These are phyloP conservation scores for Leucocoprinus leucothites DNA, from an alignment of 768 basidiomycete species.

Conservation along the genomic window DNA sequence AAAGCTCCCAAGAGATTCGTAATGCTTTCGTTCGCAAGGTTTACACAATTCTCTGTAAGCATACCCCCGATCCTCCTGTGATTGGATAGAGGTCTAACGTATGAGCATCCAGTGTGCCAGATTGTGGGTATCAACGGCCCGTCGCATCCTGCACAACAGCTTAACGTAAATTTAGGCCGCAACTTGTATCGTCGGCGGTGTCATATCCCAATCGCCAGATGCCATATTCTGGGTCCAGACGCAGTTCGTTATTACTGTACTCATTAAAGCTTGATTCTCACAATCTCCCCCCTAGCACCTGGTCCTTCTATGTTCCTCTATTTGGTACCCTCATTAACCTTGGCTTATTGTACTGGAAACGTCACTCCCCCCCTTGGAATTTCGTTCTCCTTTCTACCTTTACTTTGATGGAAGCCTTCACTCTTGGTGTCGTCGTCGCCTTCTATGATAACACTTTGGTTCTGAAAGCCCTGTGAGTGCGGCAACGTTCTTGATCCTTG, in stretches of 20 bases:
- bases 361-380: constrained; percentile 88
- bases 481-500: neutral
- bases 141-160: neutral
- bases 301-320: constrained; percentile 78
- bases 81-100: constrained; percentile 1
- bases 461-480: constrained; percentile 77
- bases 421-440: constrained; percentile 81
- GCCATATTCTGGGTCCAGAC: constrained; percentile 68
- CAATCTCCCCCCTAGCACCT: constrained; percentile 41
- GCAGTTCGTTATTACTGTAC: constrained; percentile 39
- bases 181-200: constrained; percentile 76
- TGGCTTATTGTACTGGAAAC: constrained; percentile 85
- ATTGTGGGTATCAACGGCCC: constrained; percentile 46
- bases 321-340: constrained; percentile 80
- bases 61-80: neutral
- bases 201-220: constrained; percentile 59
- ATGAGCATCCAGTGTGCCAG: constrained; percentile 52
- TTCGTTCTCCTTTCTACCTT: constrained; percentile 82
- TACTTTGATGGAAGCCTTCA: constrained; percentile 87
- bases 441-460: constrained; percentile 73
- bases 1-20: constrained; percentile 75
- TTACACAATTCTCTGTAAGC: constrained; percentile 83
- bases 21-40: constrained; percentile 89
- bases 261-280: neutral
- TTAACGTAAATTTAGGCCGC: constrained; percentile 31